These are phyloP conservation scores for Verticillium isaacii DNA, from an alignment of 2,329 filamentous ascomycete species.

Conservation along the genomic window DNA sequence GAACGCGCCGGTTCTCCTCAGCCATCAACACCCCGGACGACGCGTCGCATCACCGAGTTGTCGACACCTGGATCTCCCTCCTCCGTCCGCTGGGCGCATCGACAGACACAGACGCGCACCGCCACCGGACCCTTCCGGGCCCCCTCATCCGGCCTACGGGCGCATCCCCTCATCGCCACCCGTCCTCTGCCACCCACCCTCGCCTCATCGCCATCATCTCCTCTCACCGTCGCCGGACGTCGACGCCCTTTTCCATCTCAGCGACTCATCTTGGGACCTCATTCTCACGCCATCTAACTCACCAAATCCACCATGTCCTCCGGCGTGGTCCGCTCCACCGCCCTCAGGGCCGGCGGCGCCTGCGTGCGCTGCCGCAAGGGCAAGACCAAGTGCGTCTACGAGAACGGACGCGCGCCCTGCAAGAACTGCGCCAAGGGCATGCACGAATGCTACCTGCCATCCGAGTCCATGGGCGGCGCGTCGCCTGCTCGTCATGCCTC, in stretches of 20 bases:
- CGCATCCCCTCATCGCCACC: background rate
- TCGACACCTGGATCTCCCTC: background rate
- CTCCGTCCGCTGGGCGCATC: background rate
- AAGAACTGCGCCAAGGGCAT: conserved; percentile 61
- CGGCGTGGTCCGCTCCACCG: conserved; percentile 49
- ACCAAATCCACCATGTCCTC: conserved; percentile 32
- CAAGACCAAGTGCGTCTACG: conserved; percentile 61
- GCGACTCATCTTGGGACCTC: background rate
- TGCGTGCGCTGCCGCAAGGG: conserved; percentile 60
- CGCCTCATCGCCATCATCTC: background rate
- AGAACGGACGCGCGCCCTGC: conserved; percentile 57
- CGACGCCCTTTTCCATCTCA: background rate
- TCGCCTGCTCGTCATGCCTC: conserved; percentile 47
- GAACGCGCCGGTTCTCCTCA: conserved; percentile 1
- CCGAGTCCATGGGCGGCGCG: conserved; percentile 55
- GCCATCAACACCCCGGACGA: background rate
- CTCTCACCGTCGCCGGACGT: background rate
- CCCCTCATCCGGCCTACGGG: background rate
- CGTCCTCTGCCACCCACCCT: background rate
- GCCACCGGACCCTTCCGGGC: background rate
- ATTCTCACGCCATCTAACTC: background rate
- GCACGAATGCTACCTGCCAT: conserved; percentile 59
- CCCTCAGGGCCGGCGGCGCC: conserved; percentile 55
- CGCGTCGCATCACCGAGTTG: background rate
- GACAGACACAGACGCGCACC: background rate